Evolutionary conservation across 78 protist species (phyloP), one percentile per base, ranked within the genome.

Genomic region (Chrysochromulina parva): DNA sequence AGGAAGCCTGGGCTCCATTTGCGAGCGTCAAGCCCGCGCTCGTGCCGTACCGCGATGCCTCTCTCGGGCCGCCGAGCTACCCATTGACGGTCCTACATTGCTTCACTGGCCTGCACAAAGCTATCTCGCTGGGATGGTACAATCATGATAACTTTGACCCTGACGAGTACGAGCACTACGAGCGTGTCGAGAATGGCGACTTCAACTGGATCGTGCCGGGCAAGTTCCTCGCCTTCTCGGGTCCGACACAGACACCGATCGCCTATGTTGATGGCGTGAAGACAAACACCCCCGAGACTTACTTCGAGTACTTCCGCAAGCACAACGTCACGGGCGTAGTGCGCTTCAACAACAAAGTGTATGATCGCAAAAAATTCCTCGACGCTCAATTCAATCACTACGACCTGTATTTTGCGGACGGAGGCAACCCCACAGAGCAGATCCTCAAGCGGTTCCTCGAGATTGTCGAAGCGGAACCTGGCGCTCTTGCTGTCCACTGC

Each of bases 191-290:
- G 48, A 85, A 96, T 80, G 99, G 99, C 28, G 98, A 98, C 91
- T 26, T 97, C 91, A 96, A 96, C 88, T 94, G 97, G 98, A 94
- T 98, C 65, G 90, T 97, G 22, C 98, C 98, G 0, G 91, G 88
- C 54, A 89, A 90, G 50, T 78, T 97, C 28, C 59, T 97, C 13
- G 98, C 99, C 2, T 95, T 97, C 26, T n/a, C 92, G 19, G 97
- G 98, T 0, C 96, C 96, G 0, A 76, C 85, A n/a, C 85, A 76
- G 85, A 76, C 76, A 38, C 76, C 89, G 26, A 62, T 66, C 71
- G 53, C 89, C 16, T 85, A 85, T 28, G 76, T 85, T 16, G 85
- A 76, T 9, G 92, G 90, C 52, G 19, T 85, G n/a, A 58, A 47
- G 60, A 55, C 17, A 2, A 78, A 59, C 28, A 78, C 96, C 2